Evolutionary conservation across 1,139 yeast species (phyloP), one percentile per base, ranked within the genome.

Genomic region (Diutina sp.): DNA sequence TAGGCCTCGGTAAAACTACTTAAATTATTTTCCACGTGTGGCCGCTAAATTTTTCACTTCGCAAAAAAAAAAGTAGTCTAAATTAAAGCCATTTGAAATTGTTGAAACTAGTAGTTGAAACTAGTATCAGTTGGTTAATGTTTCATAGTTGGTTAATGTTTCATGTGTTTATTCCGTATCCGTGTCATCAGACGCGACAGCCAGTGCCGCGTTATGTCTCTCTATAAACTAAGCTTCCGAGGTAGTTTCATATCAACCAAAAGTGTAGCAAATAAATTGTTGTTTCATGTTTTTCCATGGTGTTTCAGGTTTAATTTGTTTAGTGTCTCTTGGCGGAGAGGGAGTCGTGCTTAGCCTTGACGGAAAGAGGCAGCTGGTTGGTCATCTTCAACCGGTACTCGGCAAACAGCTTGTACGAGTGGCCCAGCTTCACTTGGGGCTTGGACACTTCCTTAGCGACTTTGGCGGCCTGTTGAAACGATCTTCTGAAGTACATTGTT

Each of bases 321-420:
- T 50, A 50, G n/a, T 50, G 53, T 32, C 32, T 50, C 53, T 50
- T 50, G 44, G 41, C 41, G 11, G 16, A 29, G 16, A 50, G 53
- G 14, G 41, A 38, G 18, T 50, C 53, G 53, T 18, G n/a, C 32
- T 44, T 50, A 30, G 53, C 53, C 53, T 50, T 70, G 55, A 68
- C 61, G 14, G 72, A 69, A 63, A 79, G 73, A 14, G 85, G 85
- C 57, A 79, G 77, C 59, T 76, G 79, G 67, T 79, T 76, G 56
- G 73, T 70, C 28, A 73, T 80, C 62, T 75, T 75, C 64, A 79
- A 71, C 63, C 85, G 69, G 71, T 80, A 80, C 64, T 80, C 84
- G 46, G 83, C 83, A 67, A 80, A 80, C 2, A 80, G 72, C 71
- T 61, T 62, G 57, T 66, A 67, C 56, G 66, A 56, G 46, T 59